These are phyloP conservation scores for Gossypium davidsonii DNA, from an alignment of 441 rosid genomes.

Conservation along the genomic window DNA sequence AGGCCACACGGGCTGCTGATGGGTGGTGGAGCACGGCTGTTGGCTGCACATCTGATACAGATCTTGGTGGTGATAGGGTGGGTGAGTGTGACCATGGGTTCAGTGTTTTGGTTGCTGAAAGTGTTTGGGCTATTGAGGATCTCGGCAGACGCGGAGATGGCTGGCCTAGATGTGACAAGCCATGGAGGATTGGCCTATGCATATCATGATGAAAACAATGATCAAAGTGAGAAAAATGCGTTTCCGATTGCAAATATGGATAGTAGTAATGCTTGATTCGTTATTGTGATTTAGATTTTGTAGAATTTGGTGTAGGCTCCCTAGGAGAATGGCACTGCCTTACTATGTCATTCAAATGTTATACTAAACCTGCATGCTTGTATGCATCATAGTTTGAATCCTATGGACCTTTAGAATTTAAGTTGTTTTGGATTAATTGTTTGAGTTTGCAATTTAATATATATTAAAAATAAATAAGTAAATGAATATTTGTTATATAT, in stretches of 20 bases:
- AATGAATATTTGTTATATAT: no score
- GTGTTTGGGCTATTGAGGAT: slow-evolving; percentile 47
- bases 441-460: no score
- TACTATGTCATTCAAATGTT: no score
- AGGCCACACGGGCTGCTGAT: slow-evolving; percentile 44
- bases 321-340: no score
- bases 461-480: no score
- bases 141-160: slow-evolving; percentile 47
- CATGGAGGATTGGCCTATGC: slow-evolving; percentile 66
- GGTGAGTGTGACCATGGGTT: slow-evolving; percentile 48
- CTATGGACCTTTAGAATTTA: no score
- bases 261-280: background rate
- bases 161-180: slow-evolving; percentile 57
- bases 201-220: slow-evolving; percentile 24
- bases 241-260: background rate
- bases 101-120: slow-evolving; percentile 40
- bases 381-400: no score
- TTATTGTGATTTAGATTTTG: background rate
- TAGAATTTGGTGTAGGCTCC: no score
- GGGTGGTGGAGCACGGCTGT: slow-evolving; percentile 50
- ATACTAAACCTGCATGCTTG: no score
- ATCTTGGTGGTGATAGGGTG: slow-evolving; percentile 41
- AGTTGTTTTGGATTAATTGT: no score
- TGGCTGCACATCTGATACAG: slow-evolving; percentile 51
- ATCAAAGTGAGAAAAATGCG: background rate